Percentiles rank a stretch among this genome's conserved stretches.
Conservation (phyloP, 1,284 basidiomycete species). For the Cutaneotrichosporon arboriforme region DNA sequence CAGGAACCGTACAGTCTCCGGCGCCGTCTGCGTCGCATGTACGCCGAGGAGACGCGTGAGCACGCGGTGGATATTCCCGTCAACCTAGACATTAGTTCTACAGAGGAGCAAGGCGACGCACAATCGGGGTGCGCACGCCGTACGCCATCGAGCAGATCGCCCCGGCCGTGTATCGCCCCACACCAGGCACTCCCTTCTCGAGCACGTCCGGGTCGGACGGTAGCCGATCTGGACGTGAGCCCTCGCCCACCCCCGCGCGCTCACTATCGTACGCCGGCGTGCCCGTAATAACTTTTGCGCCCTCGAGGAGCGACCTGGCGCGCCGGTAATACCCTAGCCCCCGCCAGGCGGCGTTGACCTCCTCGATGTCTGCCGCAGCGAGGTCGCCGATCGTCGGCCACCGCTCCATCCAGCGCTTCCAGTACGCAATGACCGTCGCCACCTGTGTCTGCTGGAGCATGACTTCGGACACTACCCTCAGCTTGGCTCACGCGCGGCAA, state of each 20-base stretch:
- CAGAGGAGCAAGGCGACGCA: slow-evolving; percentile 48
- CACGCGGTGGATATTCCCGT: slow-evolving; percentile 84
- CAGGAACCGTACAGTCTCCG: slow-evolving; percentile 68
- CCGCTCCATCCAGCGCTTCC: slow-evolving; percentile 72
- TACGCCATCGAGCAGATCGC: slow-evolving; percentile 89
- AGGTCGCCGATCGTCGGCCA: slow-evolving; percentile 78
- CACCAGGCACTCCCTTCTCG: slow-evolving; percentile 78
- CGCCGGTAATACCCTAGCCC: slow-evolving; percentile 86
- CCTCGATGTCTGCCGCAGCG: slow-evolving; percentile 68
- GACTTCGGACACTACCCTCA: slow-evolving; percentile 64
- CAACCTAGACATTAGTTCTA: slow-evolving; percentile 56
- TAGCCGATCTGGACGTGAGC: slow-evolving; percentile 51
- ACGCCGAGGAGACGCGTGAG: slow-evolving; percentile 74
- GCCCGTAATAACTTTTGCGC: slow-evolving; percentile 68
- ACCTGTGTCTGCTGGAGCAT: slow-evolving; percentile 96
- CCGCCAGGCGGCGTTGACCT: slow-evolving; percentile 80
- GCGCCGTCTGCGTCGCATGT: slow-evolving; percentile 72
- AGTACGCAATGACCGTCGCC: slow-evolving; percentile 82
- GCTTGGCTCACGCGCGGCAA: not conserved
- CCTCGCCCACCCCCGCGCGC: too few species aligned
- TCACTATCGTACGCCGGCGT: slow-evolving; percentile 51
- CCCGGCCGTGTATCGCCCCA: slow-evolving; percentile 76
- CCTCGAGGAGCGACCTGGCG: slow-evolving; percentile 69
- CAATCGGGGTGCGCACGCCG: slow-evolving; percentile 73
- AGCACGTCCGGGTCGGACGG: slow-evolving; percentile 74